A percentile compares a stretch with the other conserved stretches of the same genome.
Evolutionary conservation across 176 grass and related monocot genomes (phyloP).

Genomic region (Miscanthus lutarioriparius): DNA sequence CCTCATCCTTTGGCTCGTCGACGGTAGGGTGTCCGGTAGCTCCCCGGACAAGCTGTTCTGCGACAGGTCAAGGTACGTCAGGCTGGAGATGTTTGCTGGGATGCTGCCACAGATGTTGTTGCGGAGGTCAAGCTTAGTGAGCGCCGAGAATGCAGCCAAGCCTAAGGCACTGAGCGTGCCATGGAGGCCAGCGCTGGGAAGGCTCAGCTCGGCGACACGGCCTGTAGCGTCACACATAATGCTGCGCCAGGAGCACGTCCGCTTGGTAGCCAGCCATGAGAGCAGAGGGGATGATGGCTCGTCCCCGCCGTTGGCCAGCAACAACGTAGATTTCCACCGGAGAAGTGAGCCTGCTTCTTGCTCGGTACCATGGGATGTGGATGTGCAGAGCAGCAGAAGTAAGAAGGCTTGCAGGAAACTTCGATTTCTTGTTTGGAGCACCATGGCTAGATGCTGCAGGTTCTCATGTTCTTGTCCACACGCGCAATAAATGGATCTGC

Average conservation of each 20-base stretch:
- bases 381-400: neutral
- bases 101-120: slow-evolving; percentile 40
- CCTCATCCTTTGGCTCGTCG: slow-evolving; percentile 15
- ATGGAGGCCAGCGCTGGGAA: slow-evolving; percentile 16
- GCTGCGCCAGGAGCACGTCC: slow-evolving; percentile 44
- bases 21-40: slow-evolving; percentile 19
- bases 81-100: slow-evolving; percentile 16
- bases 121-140: slow-evolving; percentile 51
- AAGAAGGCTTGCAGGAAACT: slow-evolving; percentile 6
- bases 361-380: neutral
- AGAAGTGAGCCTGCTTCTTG: slow-evolving; percentile 42
- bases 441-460: neutral
- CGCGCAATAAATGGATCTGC: neutral
- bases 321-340: slow-evolving; percentile 50
- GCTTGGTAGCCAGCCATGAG: slow-evolving; percentile 50
- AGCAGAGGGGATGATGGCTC: slow-evolving; percentile 12
- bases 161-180: slow-evolving; percentile 36
- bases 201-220: slow-evolving; percentile 35
- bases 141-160: slow-evolving; percentile 28
- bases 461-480: neutral
- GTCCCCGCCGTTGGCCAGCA: neutral
- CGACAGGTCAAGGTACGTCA: slow-evolving; percentile 54
- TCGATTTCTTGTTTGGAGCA: neutral
- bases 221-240: slow-evolving; percentile 37
- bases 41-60: slow-evolving; percentile 37